phyloP scores from a whole-genome alignment of 1,284 basidiomycete species.

The Melampsora larici-populina region DNA sequence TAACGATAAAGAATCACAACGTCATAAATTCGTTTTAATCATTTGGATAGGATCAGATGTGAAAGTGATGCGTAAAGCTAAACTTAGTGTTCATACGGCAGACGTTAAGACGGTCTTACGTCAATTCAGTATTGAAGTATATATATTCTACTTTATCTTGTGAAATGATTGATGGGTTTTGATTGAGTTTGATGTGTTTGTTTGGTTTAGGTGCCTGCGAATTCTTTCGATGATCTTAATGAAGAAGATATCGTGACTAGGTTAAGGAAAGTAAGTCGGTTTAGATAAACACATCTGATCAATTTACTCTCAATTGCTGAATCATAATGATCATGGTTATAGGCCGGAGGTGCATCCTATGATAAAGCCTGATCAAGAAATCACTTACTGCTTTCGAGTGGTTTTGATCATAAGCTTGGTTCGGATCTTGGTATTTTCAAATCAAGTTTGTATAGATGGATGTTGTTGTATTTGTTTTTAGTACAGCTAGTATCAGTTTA shows the following conservation, averaged over 20 bases:
- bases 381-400: no score
- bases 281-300: background rate
- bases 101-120: slow-evolving; percentile 76
- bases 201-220: slow-evolving; percentile 63
- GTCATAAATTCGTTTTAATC: slow-evolving; percentile 78
- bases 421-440: no score
- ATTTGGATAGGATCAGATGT: slow-evolving; percentile 81
- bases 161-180: no score
- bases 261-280: slow-evolving; percentile 69
- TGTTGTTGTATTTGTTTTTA: no score
- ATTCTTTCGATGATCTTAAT: slow-evolving; percentile 72
- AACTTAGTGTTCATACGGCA: slow-evolving; percentile 83
- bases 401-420: no score
- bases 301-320: background rate
- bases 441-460: no score
- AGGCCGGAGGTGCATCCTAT: slow-evolving; percentile 43
- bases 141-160: background rate
- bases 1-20: slow-evolving; percentile 50
- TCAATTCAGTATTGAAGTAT: slow-evolving; percentile 72
- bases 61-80: slow-evolving; percentile 81
- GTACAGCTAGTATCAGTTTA: no score
- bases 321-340: background rate
- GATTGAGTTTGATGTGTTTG: background rate
- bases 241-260: slow-evolving; percentile 71
- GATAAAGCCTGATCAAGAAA: slow-evolving; percentile 26